phyloP scores from a whole-genome alignment of 805 yeast species.

The Lipomyces chichibuensis region DNA sequence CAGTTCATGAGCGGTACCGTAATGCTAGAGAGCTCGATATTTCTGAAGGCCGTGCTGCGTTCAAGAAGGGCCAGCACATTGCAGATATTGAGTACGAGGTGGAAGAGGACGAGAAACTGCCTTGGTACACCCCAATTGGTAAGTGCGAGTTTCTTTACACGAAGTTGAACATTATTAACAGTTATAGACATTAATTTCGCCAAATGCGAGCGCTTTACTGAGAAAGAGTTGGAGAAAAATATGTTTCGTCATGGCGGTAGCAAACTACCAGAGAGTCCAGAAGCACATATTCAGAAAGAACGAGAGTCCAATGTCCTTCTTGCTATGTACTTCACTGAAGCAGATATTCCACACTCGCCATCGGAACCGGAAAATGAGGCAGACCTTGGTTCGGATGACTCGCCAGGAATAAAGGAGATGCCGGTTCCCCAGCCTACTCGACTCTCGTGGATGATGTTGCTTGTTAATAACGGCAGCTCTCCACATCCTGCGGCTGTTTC shows the following conservation, averaged over 20 bases:
- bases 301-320: conserved; percentile 39
- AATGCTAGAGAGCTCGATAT: conserved; percentile 36
- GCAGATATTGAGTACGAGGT: conserved; percentile 35
- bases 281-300: conserved; percentile 37
- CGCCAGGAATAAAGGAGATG: conserved; percentile 6
- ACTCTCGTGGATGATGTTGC: conserved; percentile 15
- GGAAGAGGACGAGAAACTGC: conserved; percentile 28
- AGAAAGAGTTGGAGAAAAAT: conserved; percentile 35
- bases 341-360: conserved; percentile 37
- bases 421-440: conserved; percentile 20
- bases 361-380: conserved; percentile 38
- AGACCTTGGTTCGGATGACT: conserved; percentile 11
- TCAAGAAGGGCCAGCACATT: conserved; percentile 14
- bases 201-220: conserved; percentile 28
- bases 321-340: conserved; percentile 31
- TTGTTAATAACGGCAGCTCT: not conserved
- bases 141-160: conserved; percentile 4
- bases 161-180: not conserved
- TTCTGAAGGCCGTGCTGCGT: conserved; percentile 32
- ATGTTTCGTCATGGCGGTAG: conserved; percentile 43
- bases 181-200: conserved; percentile 20
- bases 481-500: not conserved
- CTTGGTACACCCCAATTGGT: conserved; percentile 38
- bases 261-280: conserved; percentile 38
- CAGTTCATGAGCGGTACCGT: conserved; percentile 19